Conservation (phyloP, 1,284 basidiomycete species). For the Ganoderma sinense region DNA sequence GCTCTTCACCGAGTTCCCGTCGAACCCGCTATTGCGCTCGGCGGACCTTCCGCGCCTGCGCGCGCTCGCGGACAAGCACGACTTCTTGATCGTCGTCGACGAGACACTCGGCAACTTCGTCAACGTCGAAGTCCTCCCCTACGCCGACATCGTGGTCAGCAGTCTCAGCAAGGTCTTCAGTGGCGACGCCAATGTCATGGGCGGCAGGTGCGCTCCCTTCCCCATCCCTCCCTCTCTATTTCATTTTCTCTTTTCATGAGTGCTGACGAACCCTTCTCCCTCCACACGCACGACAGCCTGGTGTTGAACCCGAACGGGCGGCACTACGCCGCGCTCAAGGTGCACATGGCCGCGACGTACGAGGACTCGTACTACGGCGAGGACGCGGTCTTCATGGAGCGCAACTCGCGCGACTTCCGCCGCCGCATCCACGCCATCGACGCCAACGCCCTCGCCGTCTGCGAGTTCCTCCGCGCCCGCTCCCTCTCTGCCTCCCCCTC, state of each 20-base stretch:
- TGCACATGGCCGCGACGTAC: slow-evolving; percentile 66
- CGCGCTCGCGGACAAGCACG: slow-evolving; percentile 85
- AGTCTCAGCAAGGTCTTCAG: slow-evolving; percentile 97
- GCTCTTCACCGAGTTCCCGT: slow-evolving; percentile 91
- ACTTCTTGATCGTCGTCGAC: slow-evolving; percentile 91
- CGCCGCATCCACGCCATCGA: slow-evolving; percentile 84
- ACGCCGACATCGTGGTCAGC: slow-evolving; percentile 93
- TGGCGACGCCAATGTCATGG: slow-evolving; percentile 97
- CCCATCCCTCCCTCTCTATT: background rate
- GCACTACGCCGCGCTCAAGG: slow-evolving; percentile 74
- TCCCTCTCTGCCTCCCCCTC: slow-evolving; percentile 51
- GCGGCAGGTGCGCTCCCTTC: slow-evolving; percentile 74
- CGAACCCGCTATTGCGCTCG: slow-evolving; percentile 91
- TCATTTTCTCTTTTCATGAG: no score
- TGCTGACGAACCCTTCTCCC: slow-evolving; percentile 4
- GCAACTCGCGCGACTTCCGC: slow-evolving; percentile 94
- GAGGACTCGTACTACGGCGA: slow-evolving; percentile 93
- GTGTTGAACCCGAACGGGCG: slow-evolving; percentile 85
- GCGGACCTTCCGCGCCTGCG: slow-evolving; percentile 85
- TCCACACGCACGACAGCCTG: slow-evolving; percentile 64
- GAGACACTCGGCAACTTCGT: slow-evolving; percentile 98
- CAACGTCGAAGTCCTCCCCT: slow-evolving; percentile 93
- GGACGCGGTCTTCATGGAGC: slow-evolving; percentile 97
- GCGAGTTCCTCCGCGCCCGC: slow-evolving; percentile 76
- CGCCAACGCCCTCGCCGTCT: slow-evolving; percentile 83